Percentiles rank a stretch among this genome's conserved stretches.
Evolutionary conservation across 768 basidiomycete genomes (phyloP).

Genomic region (Suillus placidus): DNA sequence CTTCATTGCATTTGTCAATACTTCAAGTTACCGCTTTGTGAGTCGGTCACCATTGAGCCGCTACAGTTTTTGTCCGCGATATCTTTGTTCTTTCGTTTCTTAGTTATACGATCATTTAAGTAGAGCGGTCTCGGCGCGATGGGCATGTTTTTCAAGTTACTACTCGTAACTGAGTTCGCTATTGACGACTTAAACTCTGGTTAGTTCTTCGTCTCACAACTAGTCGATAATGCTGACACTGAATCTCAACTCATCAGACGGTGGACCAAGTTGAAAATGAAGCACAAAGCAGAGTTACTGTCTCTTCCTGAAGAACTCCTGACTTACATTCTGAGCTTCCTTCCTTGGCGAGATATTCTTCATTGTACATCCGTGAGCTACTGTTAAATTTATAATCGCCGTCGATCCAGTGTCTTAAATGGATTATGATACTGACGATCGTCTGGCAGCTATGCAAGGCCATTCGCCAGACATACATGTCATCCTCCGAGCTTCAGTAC

Average conservation of each 20-base stretch:
- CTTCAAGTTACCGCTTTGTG: background rate
- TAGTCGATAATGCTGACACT: background rate
- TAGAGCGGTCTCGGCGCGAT: background rate
- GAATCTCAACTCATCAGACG: background rate
- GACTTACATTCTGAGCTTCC: background rate
- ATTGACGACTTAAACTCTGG: background rate
- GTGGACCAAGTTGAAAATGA: background rate
- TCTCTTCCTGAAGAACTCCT: background rate
- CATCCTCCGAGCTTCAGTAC: conserved; percentile 5
- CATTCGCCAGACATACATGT: background rate
- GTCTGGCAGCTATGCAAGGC: background rate
- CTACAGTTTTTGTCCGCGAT: background rate
- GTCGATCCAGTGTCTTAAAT: background rate
- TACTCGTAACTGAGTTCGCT: background rate
- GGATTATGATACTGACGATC: background rate
- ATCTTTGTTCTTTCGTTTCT: background rate
- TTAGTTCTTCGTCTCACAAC: background rate
- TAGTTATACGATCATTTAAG: background rate
- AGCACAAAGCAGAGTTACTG: background rate
- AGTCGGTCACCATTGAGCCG: background rate
- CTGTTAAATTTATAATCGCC: background rate
- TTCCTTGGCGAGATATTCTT: conserved; percentile 2
- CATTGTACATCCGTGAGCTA: conserved; percentile 1
- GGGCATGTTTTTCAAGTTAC: background rate
- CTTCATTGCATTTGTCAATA: background rate